Evolutionary conservation across 495 filamentous ascomycete species (phyloP), one percentile per base, ranked within the genome.

Genomic region (Penicillium soppii): DNA sequence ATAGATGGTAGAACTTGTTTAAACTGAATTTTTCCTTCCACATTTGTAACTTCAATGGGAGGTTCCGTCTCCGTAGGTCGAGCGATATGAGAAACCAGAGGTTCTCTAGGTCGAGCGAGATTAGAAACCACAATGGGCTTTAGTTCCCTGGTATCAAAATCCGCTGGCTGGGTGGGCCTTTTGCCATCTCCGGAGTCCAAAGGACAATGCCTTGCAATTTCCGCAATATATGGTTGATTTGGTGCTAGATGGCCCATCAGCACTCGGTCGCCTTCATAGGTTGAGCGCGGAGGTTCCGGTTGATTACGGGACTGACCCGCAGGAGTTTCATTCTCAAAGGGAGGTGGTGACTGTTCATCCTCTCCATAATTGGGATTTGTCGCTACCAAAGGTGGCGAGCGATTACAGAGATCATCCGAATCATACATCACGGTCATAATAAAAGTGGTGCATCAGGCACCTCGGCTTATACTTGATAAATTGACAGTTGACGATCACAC

Each of bases 201-300:
- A 23, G 64, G 56, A 35, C 32, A n/a, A 3, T 54, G 36, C 25
- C 49, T 38, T 40, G 63, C 68, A 53, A 58, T 43, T 23, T 58
- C 47, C 9, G 75, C 74, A 52, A 78, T 58, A 47, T 79, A 75
- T 32, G 74, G 77, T 52, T 64, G 63, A 53, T 72, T 69, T 48
- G 70, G 70, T 32, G 60, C 75, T 68, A 79, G 53, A 69, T 62
- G 60, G n/a, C 61, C 56, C 50, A 80, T 73, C 55, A 79, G 72
- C 59, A 77, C 74, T 49, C 68, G 65, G 61, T 79, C 73, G 55
- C 70, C 74, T 51, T 59, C 57, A 45, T 56, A 59, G 43, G 68
- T 64, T 59, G 50, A 51, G 27, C 43, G 46, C 56, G 65, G 57
- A 55, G 65, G 57, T 54, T 65, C 67, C 56, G 59, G 63, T 53